Conservation (phyloP, 179 eudicot genomes). For the Spergularia azorica region DNA sequence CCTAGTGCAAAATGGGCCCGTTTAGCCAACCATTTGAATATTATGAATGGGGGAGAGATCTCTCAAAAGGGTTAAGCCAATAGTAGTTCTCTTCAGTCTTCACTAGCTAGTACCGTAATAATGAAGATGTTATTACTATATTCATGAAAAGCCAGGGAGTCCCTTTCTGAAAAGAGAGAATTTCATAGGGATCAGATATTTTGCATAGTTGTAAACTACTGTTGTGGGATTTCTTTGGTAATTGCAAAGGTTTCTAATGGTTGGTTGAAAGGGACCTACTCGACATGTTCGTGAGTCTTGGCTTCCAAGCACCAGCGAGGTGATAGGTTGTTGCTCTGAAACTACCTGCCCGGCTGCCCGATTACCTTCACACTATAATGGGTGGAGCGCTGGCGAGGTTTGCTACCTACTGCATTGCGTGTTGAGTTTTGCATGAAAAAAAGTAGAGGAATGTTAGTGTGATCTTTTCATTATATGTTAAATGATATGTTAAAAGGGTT, state of each 20-base stretch:
- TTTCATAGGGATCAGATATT: constrained; percentile 28
- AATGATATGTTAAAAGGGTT: too few relatives aligned
- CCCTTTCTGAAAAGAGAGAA: constrained; percentile 23
- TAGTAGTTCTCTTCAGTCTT: constrained; percentile 26
- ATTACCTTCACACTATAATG: background rate
- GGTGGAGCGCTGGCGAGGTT: too few relatives aligned
- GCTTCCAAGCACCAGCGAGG: constrained; percentile 28
- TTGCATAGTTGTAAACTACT: constrained; percentile 24
- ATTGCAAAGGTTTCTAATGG: constrained; percentile 22
- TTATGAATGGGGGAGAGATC: constrained; percentile 29
- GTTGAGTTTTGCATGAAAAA: too few relatives aligned
- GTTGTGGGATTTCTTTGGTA: constrained; percentile 16
- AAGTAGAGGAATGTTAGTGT: too few relatives aligned
- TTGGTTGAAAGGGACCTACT: constrained; percentile 29
- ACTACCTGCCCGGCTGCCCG: background rate
- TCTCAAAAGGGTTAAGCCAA: constrained; percentile 42
- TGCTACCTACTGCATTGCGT: too few relatives aligned
- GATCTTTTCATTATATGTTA: too few relatives aligned
- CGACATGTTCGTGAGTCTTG: constrained; percentile 34
- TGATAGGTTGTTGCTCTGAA: constrained; percentile 25
- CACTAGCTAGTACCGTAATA: background rate
- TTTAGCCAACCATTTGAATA: constrained; percentile 19
- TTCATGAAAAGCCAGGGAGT: constrained; percentile 1
- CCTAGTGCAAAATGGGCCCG: constrained; percentile 20
- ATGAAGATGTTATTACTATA: background rate